Percentiles rank a stretch among this genome's conserved stretches.
Conservation (phyloP, 129 eudicot genomes). For the Solidago caesia region DNA sequence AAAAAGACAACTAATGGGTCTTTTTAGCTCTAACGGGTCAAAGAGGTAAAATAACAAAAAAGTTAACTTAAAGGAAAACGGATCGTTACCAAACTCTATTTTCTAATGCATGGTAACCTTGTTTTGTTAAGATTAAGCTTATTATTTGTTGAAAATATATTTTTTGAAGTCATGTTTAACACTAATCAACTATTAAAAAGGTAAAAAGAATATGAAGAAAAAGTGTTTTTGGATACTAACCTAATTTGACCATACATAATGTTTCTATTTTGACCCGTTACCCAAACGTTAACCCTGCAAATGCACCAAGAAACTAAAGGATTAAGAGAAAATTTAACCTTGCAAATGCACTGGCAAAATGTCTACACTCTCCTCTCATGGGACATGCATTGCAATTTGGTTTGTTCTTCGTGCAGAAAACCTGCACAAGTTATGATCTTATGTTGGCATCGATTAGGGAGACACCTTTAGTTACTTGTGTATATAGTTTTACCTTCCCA, state of each 20-base stretch:
- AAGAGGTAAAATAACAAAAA: neutral
- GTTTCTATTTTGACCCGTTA: neutral
- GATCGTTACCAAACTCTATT: neutral
- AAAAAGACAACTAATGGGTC: no score
- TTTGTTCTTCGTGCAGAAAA: conserved; percentile 87
- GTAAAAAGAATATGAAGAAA: neutral
- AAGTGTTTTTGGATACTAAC: neutral
- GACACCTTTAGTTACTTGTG: conserved; percentile 5
- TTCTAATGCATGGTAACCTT: no score
- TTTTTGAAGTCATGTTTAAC: neutral
- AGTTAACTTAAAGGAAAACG: neutral
- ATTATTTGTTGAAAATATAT: neutral
- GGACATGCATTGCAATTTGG: conserved; percentile 98
- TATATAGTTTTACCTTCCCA: conserved; percentile 72
- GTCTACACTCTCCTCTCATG: conserved; percentile 90
- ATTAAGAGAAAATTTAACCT: conserved; percentile 43
- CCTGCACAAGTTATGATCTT: conserved; percentile 48
- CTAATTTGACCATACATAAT: neutral
- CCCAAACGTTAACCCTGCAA: neutral
- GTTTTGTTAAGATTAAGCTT: no score
- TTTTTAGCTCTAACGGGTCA: neutral
- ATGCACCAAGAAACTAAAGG: neutral
- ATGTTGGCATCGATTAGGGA: neutral
- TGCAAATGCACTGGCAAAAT: conserved; percentile 87
- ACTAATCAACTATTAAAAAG: neutral